Evolutionary conservation across 2,329 filamentous ascomycete species (phyloP), one percentile per base, ranked within the genome.

Genomic region (Truncatella angustata): DNA sequence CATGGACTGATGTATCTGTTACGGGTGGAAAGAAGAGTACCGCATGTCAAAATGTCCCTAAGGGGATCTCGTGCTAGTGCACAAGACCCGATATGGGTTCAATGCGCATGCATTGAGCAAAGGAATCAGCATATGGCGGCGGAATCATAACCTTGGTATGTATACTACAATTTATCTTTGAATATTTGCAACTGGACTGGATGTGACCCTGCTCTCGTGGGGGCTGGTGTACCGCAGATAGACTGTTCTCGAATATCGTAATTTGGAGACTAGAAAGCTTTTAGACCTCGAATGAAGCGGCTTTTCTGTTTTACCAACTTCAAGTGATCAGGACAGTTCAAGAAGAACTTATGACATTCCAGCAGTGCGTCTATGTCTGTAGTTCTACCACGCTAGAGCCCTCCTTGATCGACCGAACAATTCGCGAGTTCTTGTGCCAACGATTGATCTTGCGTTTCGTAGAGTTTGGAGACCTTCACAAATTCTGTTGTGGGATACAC

Each of bases 1-100:
- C 39, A 7, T 51, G 49, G 49, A 51, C 49, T 10, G 49, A 45
- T 11, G 49, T 51, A 11, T 24, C 16, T n/a, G 49, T 51, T 18
- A 51, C 37, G n/a, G 49, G 49, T 12, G 49, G 49, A n/a, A 35
- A 36, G 18, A 30, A 44, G 14, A 51, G 49, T 30, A 28, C 37
- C 6, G 23, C 26, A 26, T 51, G 49, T 26, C 18, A 34, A 39
- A 51, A 51, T 45, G 49, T 51, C 37, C 49, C 49, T 12, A 30
- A 36, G 6, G 49, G 49, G 5, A 45, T 45, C n/a, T 51, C 40
- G 2, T 51, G 49, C 30, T 51, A 44, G 23, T 3, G 4, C 18
- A 26, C 7, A 14, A 4, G 14, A 24, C n/a, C n/a, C n/a, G n/a
- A n/a, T n/a, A n/a, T n/a, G n/a, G n/a, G n/a, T n/a, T n/a, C n/a